A percentile compares a stretch with the other conserved stretches of the same genome.
Conservation (phyloP, 192 early-diverging fungal genomes). For the Blastocladiella britannica region DNA sequence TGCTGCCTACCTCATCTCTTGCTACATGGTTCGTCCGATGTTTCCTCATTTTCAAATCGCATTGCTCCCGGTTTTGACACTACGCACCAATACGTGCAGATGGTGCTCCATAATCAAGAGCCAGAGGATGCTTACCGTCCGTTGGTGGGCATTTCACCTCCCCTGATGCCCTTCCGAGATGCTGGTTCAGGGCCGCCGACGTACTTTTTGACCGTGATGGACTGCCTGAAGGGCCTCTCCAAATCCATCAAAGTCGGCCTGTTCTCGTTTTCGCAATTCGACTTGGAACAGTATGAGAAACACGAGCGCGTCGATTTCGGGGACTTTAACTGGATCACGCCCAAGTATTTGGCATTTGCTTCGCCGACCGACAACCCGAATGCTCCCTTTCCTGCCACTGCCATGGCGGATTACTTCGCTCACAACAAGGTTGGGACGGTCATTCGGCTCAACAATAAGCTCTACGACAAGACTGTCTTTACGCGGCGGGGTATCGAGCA, state of each 20-base stretch:
- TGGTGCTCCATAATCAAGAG: slow-evolving; percentile 31
- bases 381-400: slow-evolving; percentile 9
- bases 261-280: slow-evolving; percentile 32
- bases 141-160: slow-evolving; percentile 18
- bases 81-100: too few relatives aligned
- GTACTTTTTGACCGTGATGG: slow-evolving; percentile 39
- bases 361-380: slow-evolving; percentile 28
- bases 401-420: slow-evolving; percentile 29
- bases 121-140: slow-evolving; percentile 40
- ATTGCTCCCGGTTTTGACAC: neutral
- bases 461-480: slow-evolving; percentile 37
- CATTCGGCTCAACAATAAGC: slow-evolving; percentile 41
- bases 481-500: slow-evolving; percentile 36
- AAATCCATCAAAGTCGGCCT: slow-evolving; percentile 35
- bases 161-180: slow-evolving; percentile 45
- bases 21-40: slow-evolving; percentile 35
- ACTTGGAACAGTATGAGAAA: slow-evolving; percentile 48
- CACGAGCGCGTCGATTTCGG: slow-evolving; percentile 47
- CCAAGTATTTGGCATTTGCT: slow-evolving; percentile 50
- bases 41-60: slow-evolving; percentile 1
- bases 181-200: slow-evolving; percentile 45
- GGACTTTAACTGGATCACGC: slow-evolving; percentile 52
- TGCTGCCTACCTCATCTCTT: slow-evolving; percentile 40
- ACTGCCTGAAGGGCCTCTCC: slow-evolving; percentile 40
- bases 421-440: slow-evolving; percentile 23